Evolutionary conservation across 1,284 basidiomycete species (phyloP).

Genomic region (Sporisorium graminicola): DNA sequence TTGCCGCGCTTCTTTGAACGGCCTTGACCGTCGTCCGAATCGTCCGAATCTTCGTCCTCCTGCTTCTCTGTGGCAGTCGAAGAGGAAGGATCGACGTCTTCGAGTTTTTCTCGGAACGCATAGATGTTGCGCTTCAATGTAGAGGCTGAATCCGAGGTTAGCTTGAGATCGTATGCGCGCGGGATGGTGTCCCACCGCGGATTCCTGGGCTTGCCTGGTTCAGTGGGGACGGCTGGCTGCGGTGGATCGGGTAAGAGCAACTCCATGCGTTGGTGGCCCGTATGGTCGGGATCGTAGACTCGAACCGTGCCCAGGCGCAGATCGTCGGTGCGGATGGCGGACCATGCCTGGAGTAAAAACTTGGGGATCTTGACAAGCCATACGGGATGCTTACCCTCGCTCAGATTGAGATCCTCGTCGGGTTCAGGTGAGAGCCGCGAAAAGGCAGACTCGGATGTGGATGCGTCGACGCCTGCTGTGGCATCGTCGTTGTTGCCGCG

Average conservation of each 20-base stretch:
- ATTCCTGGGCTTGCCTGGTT: constrained; percentile 29
- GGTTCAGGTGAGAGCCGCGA: constrained; percentile 61
- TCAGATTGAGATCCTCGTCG: constrained; percentile 64
- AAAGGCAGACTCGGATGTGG: not conserved
- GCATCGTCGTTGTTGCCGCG: constrained; percentile 10
- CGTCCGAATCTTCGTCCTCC: constrained; percentile 32
- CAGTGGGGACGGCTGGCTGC: constrained; percentile 47
- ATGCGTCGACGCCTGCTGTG: not conserved
- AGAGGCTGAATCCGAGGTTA: constrained; percentile 54
- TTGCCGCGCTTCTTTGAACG: constrained; percentile 33
- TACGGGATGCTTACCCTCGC: constrained; percentile 55
- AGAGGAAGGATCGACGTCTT: constrained; percentile 26
- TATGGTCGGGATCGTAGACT: constrained; percentile 71
- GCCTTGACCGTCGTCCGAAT: constrained; percentile 13
- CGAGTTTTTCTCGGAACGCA: constrained; percentile 60
- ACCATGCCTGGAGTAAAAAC: constrained; percentile 73
- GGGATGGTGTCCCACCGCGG: constrained; percentile 51
- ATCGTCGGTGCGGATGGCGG: constrained; percentile 71
- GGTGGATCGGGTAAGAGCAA: constrained; percentile 61
- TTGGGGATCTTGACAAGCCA: constrained; percentile 72
- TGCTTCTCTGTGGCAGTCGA: constrained; percentile 22
- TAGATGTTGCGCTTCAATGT: constrained; percentile 60
- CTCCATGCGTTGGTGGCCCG: constrained; percentile 65
- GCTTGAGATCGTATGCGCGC: constrained; percentile 60
- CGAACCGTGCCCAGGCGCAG: constrained; percentile 72